Conservation (phyloP, 2,329 filamentous ascomycete genomes). For the Diaporthe amygdali region DNA sequence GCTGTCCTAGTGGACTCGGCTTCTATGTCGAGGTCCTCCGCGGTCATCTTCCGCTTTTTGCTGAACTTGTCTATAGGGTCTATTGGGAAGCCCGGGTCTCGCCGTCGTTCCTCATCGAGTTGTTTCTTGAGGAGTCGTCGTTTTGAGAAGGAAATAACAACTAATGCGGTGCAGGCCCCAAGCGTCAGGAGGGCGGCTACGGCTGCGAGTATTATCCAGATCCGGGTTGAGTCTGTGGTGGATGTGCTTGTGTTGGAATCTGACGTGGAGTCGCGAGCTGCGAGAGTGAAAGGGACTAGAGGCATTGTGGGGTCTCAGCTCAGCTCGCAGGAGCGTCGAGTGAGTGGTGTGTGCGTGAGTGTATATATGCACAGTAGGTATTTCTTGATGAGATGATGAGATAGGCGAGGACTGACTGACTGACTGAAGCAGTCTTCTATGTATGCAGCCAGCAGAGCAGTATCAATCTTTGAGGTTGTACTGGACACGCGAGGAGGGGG, state of each 20-base stretch:
- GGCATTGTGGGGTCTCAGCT: not conserved
- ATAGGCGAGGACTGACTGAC: not conserved
- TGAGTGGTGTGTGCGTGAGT: not conserved
- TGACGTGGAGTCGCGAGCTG: not conserved
- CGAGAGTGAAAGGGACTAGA: not conserved
- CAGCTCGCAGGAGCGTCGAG: not conserved
- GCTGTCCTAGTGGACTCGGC: constrained; percentile 43
- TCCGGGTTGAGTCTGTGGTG: constrained; percentile 17
- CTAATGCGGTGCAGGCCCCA: constrained; percentile 28
- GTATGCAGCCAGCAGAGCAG: not conserved
- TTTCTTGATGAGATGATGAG: not conserved
- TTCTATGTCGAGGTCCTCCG: constrained; percentile 32
- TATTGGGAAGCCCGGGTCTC: constrained; percentile 33
- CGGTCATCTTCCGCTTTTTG: constrained; percentile 34
- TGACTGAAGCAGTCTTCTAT: not conserved
- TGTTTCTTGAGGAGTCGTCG: constrained; percentile 13
- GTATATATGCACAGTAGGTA: not conserved
- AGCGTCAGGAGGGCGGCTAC: constrained; percentile 33
- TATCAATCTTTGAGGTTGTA: not conserved
- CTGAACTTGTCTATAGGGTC: constrained; percentile 28
- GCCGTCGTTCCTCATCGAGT: constrained; percentile 31
- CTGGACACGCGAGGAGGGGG: not conserved
- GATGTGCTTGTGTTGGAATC: constrained; percentile 34
- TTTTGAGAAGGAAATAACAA: constrained; percentile 28
- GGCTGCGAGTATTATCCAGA: constrained; percentile 35